Evolutionary conservation across 345 rosid genomes (phyloP), one percentile per base, ranked within the genome.

Genomic region (Populus ilicifolia): DNA sequence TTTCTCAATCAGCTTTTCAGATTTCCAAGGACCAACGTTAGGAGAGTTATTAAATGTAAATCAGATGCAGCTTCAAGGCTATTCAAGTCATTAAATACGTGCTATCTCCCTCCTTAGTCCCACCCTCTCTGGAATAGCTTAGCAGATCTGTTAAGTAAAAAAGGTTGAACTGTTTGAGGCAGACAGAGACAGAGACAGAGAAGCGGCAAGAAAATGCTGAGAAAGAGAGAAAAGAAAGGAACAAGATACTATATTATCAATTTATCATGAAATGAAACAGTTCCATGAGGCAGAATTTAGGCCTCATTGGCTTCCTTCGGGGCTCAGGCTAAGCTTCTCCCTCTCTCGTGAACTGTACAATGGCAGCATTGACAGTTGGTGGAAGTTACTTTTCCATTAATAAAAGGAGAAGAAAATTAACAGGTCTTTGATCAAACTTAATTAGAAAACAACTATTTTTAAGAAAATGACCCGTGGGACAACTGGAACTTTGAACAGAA

Each of bases 361-460:
- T 77, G 82, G 75, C 79, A 65, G 78, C 54, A 63, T 11, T 52
- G 59, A 76, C 83, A 82, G 80, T 65, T 38, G 68, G 81, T 73
- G 80, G 72, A 68, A 80, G 73, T 70, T 69, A 80, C 67, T 76
- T 86, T 72, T 78, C 74, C 74, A 68, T 69, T 77, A 65, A 71
- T 72, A n/a, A 41, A 64, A 36, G 35, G 62, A 8, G 36, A 36
- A 9, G 0, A 20, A 65, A 10, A 23, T 30, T 29, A 64, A 33
- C 18, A 14, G 36, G 69, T 65, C 41, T 5, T 43, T 63, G 44
- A 35, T 67, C 74, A 65, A 79, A 59, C 70, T 61, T 76, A 33
- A 46, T 73, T 35, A 4, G 74, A 77, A 48, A 63, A 62, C 13
- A 64, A 74, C 73, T 21, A 21, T 62, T 82, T 65, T 75, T 33